phyloP scores from a whole-genome alignment of 1,284 basidiomycete species.

The Crucibulum parvulum region DNA sequence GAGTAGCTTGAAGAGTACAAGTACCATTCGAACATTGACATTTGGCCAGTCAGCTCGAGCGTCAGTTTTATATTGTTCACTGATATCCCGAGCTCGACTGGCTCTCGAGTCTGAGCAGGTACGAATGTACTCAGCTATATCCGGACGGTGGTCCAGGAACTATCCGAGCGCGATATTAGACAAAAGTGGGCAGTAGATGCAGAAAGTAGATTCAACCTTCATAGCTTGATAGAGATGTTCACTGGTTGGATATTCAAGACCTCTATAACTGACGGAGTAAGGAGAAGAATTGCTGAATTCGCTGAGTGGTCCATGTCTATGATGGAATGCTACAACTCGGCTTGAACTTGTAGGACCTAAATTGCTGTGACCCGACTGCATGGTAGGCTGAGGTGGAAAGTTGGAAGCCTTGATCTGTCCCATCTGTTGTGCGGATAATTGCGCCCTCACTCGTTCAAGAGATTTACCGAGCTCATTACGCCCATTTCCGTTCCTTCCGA shows the following conservation, averaged over 20 bases:
- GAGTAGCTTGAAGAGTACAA: neutral
- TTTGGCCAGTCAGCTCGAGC: neutral
- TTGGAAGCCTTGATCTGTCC: too few species aligned
- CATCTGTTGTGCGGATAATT: too few species aligned
- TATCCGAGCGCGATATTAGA: neutral
- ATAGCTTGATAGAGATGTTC: neutral
- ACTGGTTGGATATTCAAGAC: neutral
- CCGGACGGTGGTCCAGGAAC: neutral
- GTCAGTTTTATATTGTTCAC: neutral
- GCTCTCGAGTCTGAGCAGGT: neutral
- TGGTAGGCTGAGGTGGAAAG: too few species aligned
- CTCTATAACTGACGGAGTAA: neutral
- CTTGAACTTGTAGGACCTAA: too few species aligned
- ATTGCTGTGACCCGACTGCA: too few species aligned
- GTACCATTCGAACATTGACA: neutral
- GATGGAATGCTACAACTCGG: neutral
- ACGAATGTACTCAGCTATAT: neutral
- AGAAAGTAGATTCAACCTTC: neutral
- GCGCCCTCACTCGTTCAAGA: too few species aligned
- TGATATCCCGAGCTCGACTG: too few species aligned
- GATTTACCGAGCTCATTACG: too few species aligned
- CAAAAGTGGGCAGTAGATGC: neutral
- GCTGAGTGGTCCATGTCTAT: neutral
- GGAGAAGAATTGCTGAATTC: neutral
- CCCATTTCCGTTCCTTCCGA: too few species aligned